Base-by-base conservation (phyloP, 202 grass and related monocot genomes). In the Musa balbisiana region DNA sequence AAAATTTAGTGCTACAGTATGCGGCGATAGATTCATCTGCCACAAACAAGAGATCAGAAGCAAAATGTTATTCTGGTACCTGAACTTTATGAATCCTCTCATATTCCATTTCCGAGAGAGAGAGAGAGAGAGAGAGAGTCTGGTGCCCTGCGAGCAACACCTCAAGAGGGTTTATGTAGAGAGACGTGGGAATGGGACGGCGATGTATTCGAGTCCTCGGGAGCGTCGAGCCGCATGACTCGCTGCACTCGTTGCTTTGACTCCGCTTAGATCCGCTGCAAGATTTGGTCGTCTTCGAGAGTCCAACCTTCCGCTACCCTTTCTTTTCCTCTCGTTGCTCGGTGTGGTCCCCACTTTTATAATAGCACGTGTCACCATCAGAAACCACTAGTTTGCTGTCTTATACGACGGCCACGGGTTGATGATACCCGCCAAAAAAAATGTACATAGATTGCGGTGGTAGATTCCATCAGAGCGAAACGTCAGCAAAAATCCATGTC, bases 81-180 rank as follows among this genome's bases (percentile, higher is more conserved):
- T 96, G 85, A 70, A 80, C 79, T 51, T 90, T 85, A 87, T 90
- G 87, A 83, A 96, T 96, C 84, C 90, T 90, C 87, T 92, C 87
- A 43, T 92, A 92, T 55, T 80, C 90, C 92, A 96, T 96, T 67
- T 43, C 26, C 2, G 56, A 75, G 20, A 19, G 10, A 27, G 69
- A 80, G 76, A 73, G 8, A 43, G 60, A 64, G 65, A 55, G 20
- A 15, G 19, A 73, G 50, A 55, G 51, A 55, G 70, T 13, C 11
- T 55, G 27, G 24, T 6, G 65, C 5, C 52, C 8, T 53, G 62
- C 43, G 53, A 21, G n/a, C 67, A 25, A 16, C 64, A 53, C 43
- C 24, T 25, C 26, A 13, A n/a, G 25, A 51, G 27, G 19, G 55
- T 50, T 53, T 64, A 53, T 68, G 80, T 69, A 81, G 58, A 29